Evolutionary conservation across 306 rosid species (phyloP), one percentile per base, ranked within the genome.

Genomic region (Dicorynia guianensis): DNA sequence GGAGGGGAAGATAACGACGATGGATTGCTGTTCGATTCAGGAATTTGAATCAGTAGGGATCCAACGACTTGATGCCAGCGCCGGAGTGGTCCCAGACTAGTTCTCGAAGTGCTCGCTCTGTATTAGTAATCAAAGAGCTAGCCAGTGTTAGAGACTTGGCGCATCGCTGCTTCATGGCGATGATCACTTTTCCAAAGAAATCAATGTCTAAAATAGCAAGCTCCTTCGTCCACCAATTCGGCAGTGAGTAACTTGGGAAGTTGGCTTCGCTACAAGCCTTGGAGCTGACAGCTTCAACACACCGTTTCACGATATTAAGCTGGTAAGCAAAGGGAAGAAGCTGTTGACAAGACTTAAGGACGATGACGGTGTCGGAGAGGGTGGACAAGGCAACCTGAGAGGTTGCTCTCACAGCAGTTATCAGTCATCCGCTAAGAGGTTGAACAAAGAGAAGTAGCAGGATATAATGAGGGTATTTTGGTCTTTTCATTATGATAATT

Each of bases 201-300:
- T 78, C 84, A 0, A 95, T 75, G 49, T 86, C 89, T 8, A 95
- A 78, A 0, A 84, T 76, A 4, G 92, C 76, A 3, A 95, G 86
- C 63, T 92, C 97, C 83, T 89, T 92, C n/a, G 93, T 87, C 97
- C 97, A 95, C 99, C 97, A 90, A 11, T 90, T 92, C 40, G 92
- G 89, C 19, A 96, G 97, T 6, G 99, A 75, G 0, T 92, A 86
- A 71, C 90, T 87, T 0, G 97, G 97, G 42, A 89, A 90, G 18
- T 69, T 90, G 0, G 93, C 89, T 75, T 95, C 99, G 30, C 80
- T 82, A 69, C 89, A 86, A 3, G 81, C 90, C 88, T 86, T 89
- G 9, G 82, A 36, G 17, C 85, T 76, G 5, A 76, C 81, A 0
- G 84, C 85, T 1, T 91, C 96, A 1, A 91, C 82, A 40, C 90